These are phyloP conservation scores for Diplodia sapinea DNA, from an alignment of 2,329 filamentous ascomycete genomes.

Conservation along the genomic window DNA sequence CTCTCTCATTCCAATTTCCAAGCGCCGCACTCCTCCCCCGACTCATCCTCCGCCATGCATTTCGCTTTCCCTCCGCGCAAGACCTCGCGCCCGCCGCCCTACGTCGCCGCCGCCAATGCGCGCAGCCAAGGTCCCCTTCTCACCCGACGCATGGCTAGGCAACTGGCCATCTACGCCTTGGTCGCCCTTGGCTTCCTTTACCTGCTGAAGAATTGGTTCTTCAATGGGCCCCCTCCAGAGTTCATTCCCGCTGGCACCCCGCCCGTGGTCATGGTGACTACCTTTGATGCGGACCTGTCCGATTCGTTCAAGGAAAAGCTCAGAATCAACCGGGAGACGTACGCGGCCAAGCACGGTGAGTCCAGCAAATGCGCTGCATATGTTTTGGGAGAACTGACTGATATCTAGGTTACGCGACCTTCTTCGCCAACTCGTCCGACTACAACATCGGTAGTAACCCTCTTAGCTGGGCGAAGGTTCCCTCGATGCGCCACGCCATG, in stretches of 20 bases:
- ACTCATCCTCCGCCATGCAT: slow-evolving; percentile 67
- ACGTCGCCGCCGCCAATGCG: slow-evolving; percentile 54
- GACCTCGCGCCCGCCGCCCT: slow-evolving; percentile 75
- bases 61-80: slow-evolving; percentile 89
- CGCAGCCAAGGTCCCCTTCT: slow-evolving; percentile 61
- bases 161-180: slow-evolving; percentile 60
- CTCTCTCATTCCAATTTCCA: slow-evolving; percentile 17
- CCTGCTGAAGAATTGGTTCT: slow-evolving; percentile 57
- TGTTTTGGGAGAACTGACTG: slow-evolving; percentile 18
- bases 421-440: slow-evolving; percentile 77
- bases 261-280: slow-evolving; percentile 79
- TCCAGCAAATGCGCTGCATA: background rate
- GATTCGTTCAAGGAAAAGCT: slow-evolving; percentile 73
- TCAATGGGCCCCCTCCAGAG: slow-evolving; percentile 30
- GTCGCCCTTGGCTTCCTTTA: slow-evolving; percentile 66
- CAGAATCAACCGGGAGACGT: slow-evolving; percentile 80
- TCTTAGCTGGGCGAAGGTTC: slow-evolving; percentile 75
- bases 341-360: slow-evolving; percentile 85
- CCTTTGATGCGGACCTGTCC: slow-evolving; percentile 73
- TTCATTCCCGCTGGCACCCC: slow-evolving; percentile 38
- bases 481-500: slow-evolving; percentile 87
- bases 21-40: background rate
- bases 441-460: slow-evolving; percentile 70
- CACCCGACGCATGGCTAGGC: slow-evolving; percentile 68
- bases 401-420: slow-evolving; percentile 76